phyloP scores from a whole-genome alignment of 306 rosid genomes.

The Luffa aegyptiaca region DNA sequence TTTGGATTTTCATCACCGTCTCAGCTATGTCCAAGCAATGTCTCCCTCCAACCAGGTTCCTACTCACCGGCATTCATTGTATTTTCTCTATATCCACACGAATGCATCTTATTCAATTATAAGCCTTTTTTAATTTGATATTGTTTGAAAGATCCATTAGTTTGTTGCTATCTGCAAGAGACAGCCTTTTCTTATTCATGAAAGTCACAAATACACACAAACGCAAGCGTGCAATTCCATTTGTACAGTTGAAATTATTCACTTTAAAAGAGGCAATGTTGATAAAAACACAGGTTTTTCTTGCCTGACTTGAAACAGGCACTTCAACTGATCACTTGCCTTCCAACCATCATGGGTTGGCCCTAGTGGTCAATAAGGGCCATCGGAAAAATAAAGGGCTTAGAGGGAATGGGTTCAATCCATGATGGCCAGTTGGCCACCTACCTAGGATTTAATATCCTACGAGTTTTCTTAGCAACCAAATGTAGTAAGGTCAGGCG shows the following conservation, averaged over 20 bases:
- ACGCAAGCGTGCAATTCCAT: background rate
- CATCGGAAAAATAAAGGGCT: no score
- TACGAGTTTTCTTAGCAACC: no score
- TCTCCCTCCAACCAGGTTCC: conserved; percentile 9
- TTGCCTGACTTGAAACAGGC: background rate
- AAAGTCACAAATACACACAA: background rate
- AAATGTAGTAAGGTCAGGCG: no score
- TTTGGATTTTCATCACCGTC: conserved; percentile 20
- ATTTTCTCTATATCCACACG: background rate
- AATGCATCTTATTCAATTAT: background rate
- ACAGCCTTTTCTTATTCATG: background rate
- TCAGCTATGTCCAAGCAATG: conserved; percentile 1
- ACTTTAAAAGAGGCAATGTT: background rate
- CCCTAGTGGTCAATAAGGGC: no score
- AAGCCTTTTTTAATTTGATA: background rate
- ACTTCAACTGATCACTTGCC: background rate
- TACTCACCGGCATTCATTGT: conserved; percentile 3
- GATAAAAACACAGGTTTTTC: background rate
- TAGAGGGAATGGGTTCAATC: no score
- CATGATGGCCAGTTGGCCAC: no score
- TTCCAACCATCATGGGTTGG: background rate
- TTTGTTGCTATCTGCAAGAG: background rate
- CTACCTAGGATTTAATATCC: no score
- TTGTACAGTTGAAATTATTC: background rate
- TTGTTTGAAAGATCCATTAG: background rate